A percentile compares a stretch with the other conserved stretches of the same genome.
Evolutionary conservation across 1,284 basidiomycete genomes (phyloP).

Genomic region (Moesziomyces parantarcticus): DNA sequence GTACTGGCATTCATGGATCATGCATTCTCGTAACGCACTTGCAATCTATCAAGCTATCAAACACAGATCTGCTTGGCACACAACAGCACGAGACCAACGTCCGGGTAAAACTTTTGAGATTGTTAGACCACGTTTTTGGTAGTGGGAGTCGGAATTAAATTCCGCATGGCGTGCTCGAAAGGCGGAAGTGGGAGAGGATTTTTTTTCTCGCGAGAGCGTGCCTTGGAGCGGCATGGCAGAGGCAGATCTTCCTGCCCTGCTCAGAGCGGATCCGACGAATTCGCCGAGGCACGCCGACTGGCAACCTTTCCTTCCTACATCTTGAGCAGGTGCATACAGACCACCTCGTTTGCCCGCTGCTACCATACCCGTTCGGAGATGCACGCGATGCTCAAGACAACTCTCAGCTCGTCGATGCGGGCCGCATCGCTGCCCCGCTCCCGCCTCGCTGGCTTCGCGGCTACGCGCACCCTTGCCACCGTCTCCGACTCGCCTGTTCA

Average conservation of each 20-base stretch:
- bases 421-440: slow-evolving; percentile 24
- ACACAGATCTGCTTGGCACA: no score
- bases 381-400: slow-evolving; percentile 40
- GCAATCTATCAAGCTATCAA: background rate
- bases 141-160: background rate
- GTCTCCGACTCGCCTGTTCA: slow-evolving; percentile 35
- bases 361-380: slow-evolving; percentile 12
- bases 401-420: slow-evolving; percentile 7
- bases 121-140: background rate
- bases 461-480: slow-evolving; percentile 27
- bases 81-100: no score
- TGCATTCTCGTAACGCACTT: background rate
- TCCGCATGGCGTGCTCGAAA: background rate
- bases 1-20: no score
- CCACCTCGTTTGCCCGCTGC: background rate
- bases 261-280: background rate
- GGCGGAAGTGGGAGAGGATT: background rate
- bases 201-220: background rate
- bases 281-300: background rate
- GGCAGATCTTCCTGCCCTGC: background rate
- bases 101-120: no score
- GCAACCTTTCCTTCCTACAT: background rate
- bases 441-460: slow-evolving; percentile 13
- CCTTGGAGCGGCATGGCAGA: background rate
- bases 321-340: background rate